A percentile compares a stretch with the other conserved stretches of the same genome.
phyloP scores from a whole-genome alignment of 2,329 filamentous ascomycete species.

The Verticillium longisporum region DNA sequence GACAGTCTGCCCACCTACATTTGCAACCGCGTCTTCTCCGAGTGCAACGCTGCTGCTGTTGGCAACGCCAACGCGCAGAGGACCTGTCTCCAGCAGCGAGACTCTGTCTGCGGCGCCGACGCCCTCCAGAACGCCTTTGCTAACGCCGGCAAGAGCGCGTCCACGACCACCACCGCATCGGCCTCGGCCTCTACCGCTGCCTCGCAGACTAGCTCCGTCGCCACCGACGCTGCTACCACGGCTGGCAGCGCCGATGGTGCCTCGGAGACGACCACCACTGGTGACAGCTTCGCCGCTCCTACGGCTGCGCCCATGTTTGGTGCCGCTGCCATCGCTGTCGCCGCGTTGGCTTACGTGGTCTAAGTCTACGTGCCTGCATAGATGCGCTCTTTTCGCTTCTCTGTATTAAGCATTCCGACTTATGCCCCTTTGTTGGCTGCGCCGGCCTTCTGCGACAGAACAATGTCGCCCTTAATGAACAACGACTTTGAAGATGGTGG shows the following conservation, averaged over 20 bases:
- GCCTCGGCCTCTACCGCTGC: neutral
- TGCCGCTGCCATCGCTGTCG: conserved; percentile 39
- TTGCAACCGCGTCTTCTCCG: conserved; percentile 39
- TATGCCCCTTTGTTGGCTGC: neutral
- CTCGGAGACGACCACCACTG: neutral
- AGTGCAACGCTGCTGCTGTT: conserved; percentile 38
- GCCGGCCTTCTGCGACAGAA: neutral
- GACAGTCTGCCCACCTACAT: conserved; percentile 47
- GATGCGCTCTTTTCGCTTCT: conserved; percentile 8
- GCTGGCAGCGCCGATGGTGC: conserved; percentile 15
- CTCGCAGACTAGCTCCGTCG: neutral
- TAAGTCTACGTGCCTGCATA: conserved; percentile 17
- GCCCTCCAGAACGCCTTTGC: conserved; percentile 7
- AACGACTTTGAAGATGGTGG: neutral
- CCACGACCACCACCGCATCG: neutral
- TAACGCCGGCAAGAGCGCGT: neutral
- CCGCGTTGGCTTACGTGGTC: conserved; percentile 45
- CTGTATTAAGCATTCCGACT: conserved; percentile 13
- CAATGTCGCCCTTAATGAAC: neutral
- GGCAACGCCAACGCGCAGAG: conserved; percentile 34
- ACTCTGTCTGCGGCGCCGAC: conserved; percentile 28
- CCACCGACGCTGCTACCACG: conserved; percentile 10
- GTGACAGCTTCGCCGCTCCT: conserved; percentile 26
- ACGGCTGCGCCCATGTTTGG: conserved; percentile 37
- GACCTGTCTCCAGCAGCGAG: conserved; percentile 41